Evolutionary conservation across 352 stramenopile species (phyloP), one percentile per base, ranked within the genome.

Genomic region (Discostella stelligera): DNA sequence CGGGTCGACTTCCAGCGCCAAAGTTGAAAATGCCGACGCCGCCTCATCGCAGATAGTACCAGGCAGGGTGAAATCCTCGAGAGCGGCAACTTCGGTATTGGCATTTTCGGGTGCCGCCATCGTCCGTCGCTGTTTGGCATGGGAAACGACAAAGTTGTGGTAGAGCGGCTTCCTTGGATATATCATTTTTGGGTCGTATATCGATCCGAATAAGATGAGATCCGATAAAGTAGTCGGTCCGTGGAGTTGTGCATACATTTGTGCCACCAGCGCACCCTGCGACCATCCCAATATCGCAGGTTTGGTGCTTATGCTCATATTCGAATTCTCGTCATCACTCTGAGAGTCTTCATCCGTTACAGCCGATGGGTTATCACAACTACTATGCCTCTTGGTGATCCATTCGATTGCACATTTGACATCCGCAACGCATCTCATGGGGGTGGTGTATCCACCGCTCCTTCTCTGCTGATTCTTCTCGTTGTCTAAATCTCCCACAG

Each of bases 41-140:
- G 88, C 66, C 63, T 86, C 77, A 27, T 80, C 82, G n/a, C 78
- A 77, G 32, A 93, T 90, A 0, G 72, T 85, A n/a, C 86, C 88
- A 48, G 90, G 82, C 10, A 92, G 71, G 11, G 88, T 93, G 74
- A 93, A 93, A 68, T 93, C 88, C 74, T 93, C 88, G 25, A 93
- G 71, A 18, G 83, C 73, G 11, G 61, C 71, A 68, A 88, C 63
- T 16, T 80, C 85, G 0, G 76, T 87, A 61, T 90, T 92, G 13
- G 46, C 30, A 11, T 74, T 59, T 21, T 71, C 41, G 9, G 73
- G 73, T 32, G 73, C 73, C 21, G 64, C 46, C 14, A 65, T 67
- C 54, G 25, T 32, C 41, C 46, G 56, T 59, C 23, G 73, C 56
- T 16, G 62, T 72, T 72, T 16, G 21, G 20, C 13, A 27, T 58